Conservation (phyloP, 345 rosid genomes). For the Linum tenue region DNA sequence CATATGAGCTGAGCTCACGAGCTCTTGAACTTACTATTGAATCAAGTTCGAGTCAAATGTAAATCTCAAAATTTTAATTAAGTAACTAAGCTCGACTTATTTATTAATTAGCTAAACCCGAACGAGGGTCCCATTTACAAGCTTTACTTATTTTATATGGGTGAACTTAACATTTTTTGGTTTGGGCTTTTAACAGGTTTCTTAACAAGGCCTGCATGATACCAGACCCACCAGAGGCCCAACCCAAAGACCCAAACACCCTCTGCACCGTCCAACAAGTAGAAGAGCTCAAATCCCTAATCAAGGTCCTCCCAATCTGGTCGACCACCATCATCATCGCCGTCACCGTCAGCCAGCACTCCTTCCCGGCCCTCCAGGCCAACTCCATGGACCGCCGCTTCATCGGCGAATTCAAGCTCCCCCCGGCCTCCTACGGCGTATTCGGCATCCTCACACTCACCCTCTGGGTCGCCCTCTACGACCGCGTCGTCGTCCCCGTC, state of each 20-base stretch:
- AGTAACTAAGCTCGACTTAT: no score
- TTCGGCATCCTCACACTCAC: conserved; percentile 32
- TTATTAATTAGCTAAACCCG: no score
- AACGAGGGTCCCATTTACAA: no score
- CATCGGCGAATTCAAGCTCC: conserved; percentile 18
- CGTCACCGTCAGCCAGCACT: conserved; percentile 34
- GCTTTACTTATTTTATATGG: no score
- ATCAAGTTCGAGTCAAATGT: no score
- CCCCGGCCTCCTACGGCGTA: conserved; percentile 32
- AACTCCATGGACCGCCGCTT: conserved; percentile 35
- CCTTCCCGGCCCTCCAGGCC: conserved; percentile 41
- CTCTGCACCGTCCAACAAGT: conserved; percentile 48
- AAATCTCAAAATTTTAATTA: no score
- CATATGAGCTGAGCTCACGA: no score
- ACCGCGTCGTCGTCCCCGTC: conserved; percentile 28
- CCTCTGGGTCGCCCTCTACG: conserved; percentile 39
- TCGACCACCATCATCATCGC: conserved; percentile 34
- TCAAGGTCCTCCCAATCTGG: conserved; percentile 50
- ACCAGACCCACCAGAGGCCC: conserved; percentile 21
- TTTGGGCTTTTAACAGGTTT: conserved; percentile 17
- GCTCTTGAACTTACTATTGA: no score
- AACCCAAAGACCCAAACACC: conserved; percentile 27
- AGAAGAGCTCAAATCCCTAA: conserved; percentile 46
- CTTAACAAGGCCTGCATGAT: conserved; percentile 48
- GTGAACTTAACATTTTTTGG: no score